These are phyloP conservation scores for Antitrichia curtipendula DNA, from an alignment of 225 moss, liverwort and hornwort species.

Conservation along the genomic window DNA sequence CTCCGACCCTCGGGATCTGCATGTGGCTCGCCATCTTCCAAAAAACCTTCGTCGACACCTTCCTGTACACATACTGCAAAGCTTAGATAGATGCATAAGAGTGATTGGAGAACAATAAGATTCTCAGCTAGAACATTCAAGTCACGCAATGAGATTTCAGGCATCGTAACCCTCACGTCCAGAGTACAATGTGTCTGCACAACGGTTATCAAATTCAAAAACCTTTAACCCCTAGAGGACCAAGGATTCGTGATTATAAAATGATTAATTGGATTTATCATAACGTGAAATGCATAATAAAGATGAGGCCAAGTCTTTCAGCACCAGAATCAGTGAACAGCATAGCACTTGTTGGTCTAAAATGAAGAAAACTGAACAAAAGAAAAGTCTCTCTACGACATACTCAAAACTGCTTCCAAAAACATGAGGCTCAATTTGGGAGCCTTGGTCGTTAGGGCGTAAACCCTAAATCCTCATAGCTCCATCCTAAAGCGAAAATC, in stretches of 20 bases:
- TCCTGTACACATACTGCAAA: slow-evolving; percentile 11
- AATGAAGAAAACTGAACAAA: background rate
- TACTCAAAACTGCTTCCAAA: background rate
- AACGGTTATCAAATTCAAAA: background rate
- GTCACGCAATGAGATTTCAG: background rate
- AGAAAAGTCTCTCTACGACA: background rate
- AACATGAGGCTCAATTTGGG: background rate
- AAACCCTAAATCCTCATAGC: background rate
- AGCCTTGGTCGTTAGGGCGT: background rate
- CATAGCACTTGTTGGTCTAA: background rate
- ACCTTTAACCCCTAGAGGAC: background rate
- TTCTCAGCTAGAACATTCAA: background rate
- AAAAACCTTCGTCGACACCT: slow-evolving; percentile 5
- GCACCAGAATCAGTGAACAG: background rate
- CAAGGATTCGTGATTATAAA: background rate
- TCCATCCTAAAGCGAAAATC: background rate
- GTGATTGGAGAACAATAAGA: background rate
- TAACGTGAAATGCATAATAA: background rate
- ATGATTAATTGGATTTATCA: background rate
- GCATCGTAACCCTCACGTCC: background rate
- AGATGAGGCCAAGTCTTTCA: background rate
- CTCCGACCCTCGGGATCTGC: slow-evolving; percentile 21
- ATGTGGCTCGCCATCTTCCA: slow-evolving; percentile 16
- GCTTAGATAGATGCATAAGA: background rate
- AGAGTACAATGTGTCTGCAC: background rate